Evolutionary conservation across 2,329 filamentous ascomycete genomes (phyloP).

Genomic region (Penicillium decumbens): DNA sequence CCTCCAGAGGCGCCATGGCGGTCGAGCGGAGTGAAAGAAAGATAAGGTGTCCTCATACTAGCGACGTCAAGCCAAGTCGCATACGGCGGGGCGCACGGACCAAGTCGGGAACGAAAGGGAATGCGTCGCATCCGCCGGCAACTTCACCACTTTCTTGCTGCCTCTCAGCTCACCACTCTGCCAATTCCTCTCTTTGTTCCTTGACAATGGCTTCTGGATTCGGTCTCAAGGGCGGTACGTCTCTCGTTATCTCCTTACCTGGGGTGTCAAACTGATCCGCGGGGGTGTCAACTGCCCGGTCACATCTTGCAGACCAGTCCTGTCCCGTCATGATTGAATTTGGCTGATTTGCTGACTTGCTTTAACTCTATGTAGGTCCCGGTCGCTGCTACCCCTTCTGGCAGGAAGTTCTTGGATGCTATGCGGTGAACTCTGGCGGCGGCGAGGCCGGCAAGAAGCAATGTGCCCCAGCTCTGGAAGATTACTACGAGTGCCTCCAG

Average conservation of each 20-base stretch:
- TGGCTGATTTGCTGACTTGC: conserved; percentile 21
- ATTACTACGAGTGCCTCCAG: conserved; percentile 98
- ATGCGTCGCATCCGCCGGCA: conserved; percentile 30
- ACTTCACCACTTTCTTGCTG: conserved; percentile 24
- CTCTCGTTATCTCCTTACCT: not conserved
- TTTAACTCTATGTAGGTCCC: conserved; percentile 48
- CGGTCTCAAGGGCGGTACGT: conserved; percentile 53
- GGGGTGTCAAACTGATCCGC: conserved; percentile 6
- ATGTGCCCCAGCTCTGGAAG: conserved; percentile 78
- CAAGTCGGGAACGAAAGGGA: conserved; percentile 31
- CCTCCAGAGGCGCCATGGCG: conserved; percentile 36
- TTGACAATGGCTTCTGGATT: conserved; percentile 49
- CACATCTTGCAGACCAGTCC: conserved; percentile 18
- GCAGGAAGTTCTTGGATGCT: conserved; percentile 98
- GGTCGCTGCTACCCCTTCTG: conserved; percentile 97
- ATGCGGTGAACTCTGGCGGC: conserved; percentile 83
- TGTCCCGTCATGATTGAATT: conserved; percentile 13
- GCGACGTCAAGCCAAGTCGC: conserved; percentile 22
- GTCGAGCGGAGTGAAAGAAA: conserved; percentile 10
- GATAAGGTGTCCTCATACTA: conserved; percentile 28
- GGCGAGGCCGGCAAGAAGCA: conserved; percentile 82
- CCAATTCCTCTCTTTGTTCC: conserved; percentile 19
- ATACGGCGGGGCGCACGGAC: conserved; percentile 27
- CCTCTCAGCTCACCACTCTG: conserved; percentile 19
- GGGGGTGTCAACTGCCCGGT: conserved; percentile 10